phyloP scores from a whole-genome alignment of 2,329 filamentous ascomycete genomes.

The Xylariaceae sp. region DNA sequence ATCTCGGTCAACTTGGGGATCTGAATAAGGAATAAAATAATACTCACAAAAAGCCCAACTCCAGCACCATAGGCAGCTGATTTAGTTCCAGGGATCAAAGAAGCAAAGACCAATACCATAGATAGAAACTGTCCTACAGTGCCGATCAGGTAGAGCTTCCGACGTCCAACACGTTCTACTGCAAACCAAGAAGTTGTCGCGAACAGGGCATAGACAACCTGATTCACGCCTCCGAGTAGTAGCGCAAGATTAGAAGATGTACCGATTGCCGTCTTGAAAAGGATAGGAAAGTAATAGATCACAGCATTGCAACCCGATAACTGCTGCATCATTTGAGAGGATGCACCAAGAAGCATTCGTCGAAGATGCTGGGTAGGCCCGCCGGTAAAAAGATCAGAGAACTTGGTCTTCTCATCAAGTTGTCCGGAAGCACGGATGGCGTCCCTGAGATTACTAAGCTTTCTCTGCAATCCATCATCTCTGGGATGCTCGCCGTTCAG shows the following conservation, averaged over 20 bases:
- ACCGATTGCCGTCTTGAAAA: conserved; percentile 46
- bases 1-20: too few relatives aligned
- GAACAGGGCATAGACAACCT: conserved; percentile 32
- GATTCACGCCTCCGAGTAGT: conserved; percentile 39
- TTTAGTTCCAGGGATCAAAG: conserved; percentile 60
- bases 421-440: conserved; percentile 32
- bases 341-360: conserved; percentile 56
- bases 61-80: conserved; percentile 63
- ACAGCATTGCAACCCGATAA: conserved; percentile 56
- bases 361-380: conserved; percentile 63
- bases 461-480: conserved; percentile 38
- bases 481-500: conserved; percentile 50
- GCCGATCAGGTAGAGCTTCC: conserved; percentile 43
- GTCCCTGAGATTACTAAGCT: conserved; percentile 41
- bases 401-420: conserved; percentile 26
- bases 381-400: conserved; percentile 50
- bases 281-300: conserved; percentile 56
- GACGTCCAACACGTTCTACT: conserved; percentile 42
- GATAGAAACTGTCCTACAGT: conserved; percentile 48
- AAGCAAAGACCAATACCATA: conserved; percentile 58
- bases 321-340: conserved; percentile 60
- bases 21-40: too few relatives aligned
- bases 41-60: conserved; percentile 55
- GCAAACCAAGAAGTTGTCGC: conserved; percentile 40
- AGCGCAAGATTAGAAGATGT: conserved; percentile 43